These are phyloP conservation scores for Eragrostis nindensis DNA, from an alignment of 176 grass and related monocot genomes.

Conservation along the genomic window DNA sequence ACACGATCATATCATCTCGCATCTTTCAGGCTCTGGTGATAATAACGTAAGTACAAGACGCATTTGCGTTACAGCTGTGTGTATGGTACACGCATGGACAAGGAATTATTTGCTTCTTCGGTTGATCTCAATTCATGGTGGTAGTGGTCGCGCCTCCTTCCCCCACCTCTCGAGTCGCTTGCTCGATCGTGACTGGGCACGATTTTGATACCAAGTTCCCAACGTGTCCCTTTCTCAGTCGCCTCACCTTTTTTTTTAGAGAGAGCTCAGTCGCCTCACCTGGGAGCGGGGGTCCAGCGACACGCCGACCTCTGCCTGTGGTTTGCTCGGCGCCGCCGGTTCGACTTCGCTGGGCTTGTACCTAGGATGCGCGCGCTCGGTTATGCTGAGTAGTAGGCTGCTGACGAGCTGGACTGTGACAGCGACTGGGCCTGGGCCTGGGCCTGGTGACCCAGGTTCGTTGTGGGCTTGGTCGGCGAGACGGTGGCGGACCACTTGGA, in stretches of 20 bases:
- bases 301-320: neutral
- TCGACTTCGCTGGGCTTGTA: no score
- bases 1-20: neutral
- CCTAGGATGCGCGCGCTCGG: no score
- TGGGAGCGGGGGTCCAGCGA: neutral
- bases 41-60: neutral
- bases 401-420: slow-evolving; percentile 30
- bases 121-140: neutral
- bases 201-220: no score
- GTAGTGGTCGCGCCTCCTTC: neutral
- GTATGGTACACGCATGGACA: no score
- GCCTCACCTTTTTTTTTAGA: no score
- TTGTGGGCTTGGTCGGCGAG: neutral
- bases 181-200: neutral
- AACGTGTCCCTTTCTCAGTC: neutral
- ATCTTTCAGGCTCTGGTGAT: neutral
- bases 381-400: slow-evolving; percentile 55
- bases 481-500: slow-evolving; percentile 30
- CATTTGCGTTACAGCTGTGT: neutral
- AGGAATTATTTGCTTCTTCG: slow-evolving; percentile 27
- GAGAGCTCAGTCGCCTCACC: neutral
- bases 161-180: neutral
- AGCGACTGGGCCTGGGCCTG: slow-evolving; percentile 17
- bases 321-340: slow-evolving; percentile 9
- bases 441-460: neutral